These are phyloP conservation scores for Nicotiana benthamiana DNA, from an alignment of 257 asterid species.

Conservation along the genomic window DNA sequence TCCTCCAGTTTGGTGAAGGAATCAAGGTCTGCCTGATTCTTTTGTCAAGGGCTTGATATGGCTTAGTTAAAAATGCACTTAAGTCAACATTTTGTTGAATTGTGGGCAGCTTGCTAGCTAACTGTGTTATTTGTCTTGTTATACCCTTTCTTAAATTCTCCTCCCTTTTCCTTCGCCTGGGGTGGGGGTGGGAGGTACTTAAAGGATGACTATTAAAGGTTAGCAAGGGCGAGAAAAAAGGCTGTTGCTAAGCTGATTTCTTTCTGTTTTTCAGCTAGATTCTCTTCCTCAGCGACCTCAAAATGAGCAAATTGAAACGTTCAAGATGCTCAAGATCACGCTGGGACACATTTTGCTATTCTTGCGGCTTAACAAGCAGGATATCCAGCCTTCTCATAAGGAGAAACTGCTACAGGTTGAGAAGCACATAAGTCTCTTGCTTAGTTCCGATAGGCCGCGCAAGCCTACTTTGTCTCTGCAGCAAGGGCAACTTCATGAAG, in stretches of 20 bases:
- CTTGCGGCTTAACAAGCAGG: slow-evolving; percentile 57
- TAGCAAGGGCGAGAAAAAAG: neutral
- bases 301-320: slow-evolving; percentile 73
- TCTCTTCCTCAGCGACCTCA: slow-evolving; percentile 69
- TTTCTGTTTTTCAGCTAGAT: slow-evolving; percentile 58
- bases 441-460: slow-evolving; percentile 66
- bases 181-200: neutral
- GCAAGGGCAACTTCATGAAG: slow-evolving; percentile 67
- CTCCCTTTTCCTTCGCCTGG: neutral
- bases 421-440: slow-evolving; percentile 63
- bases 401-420: slow-evolving; percentile 59
- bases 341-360: slow-evolving; percentile 61
- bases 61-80: neutral
- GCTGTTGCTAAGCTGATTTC: neutral
- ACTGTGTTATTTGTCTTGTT: neutral
- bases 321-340: slow-evolving; percentile 55
- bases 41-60: neutral
- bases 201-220: neutral
- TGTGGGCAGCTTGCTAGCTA: neutral
- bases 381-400: slow-evolving; percentile 49
- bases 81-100: slow-evolving; percentile 5
- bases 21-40: neutral
- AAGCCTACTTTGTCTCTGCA: slow-evolving; percentile 54
- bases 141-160: neutral
- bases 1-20: neutral